These are phyloP conservation scores for Secale cereale DNA, from an alignment of 176 grass and related monocot species.

Conservation along the genomic window DNA sequence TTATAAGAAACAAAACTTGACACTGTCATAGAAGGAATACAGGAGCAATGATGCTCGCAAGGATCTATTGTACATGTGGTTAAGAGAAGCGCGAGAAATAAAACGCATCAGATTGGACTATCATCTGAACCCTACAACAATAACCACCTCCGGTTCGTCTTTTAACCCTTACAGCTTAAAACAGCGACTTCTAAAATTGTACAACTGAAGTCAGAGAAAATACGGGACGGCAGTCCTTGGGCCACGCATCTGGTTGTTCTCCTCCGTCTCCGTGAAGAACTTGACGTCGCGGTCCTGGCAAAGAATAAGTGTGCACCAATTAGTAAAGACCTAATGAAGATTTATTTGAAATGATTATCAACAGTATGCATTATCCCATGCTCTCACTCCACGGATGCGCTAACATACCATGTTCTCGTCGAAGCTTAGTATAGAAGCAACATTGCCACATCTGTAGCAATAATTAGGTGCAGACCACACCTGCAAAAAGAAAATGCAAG, in stretches of 20 bases:
- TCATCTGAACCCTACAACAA: conserved; percentile 51
- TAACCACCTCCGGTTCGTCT: conserved; percentile 40
- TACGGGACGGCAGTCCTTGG: conserved; percentile 88
- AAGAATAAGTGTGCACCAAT: background rate
- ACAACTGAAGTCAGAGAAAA: conserved; percentile 76
- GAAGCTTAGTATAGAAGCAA: conserved; percentile 98
- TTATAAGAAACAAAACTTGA: conserved; percentile 42
- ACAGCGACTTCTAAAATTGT: conserved; percentile 54
- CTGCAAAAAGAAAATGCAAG: conserved; percentile 37
- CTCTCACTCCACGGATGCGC: background rate
- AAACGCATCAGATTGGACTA: conserved; percentile 54
- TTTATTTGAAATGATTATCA: background rate
- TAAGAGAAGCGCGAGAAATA: conserved; percentile 47
- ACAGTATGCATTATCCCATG: background rate
- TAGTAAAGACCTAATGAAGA: background rate
- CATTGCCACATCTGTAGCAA: conserved; percentile 99
- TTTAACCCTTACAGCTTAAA: conserved; percentile 57
- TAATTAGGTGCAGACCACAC: conserved; percentile 99
- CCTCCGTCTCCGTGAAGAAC: conserved; percentile 98
- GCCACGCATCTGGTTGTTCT: conserved; percentile 99
- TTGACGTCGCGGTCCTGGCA: conserved; percentile 88
- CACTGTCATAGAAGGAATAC: conserved; percentile 47
- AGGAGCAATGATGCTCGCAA: conserved; percentile 37
- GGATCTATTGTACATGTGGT: conserved; percentile 78
- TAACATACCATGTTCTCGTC: conserved; percentile 85